phyloP scores from a whole-genome alignment of 1,139 yeast species.

The Taphrina communis region DNA sequence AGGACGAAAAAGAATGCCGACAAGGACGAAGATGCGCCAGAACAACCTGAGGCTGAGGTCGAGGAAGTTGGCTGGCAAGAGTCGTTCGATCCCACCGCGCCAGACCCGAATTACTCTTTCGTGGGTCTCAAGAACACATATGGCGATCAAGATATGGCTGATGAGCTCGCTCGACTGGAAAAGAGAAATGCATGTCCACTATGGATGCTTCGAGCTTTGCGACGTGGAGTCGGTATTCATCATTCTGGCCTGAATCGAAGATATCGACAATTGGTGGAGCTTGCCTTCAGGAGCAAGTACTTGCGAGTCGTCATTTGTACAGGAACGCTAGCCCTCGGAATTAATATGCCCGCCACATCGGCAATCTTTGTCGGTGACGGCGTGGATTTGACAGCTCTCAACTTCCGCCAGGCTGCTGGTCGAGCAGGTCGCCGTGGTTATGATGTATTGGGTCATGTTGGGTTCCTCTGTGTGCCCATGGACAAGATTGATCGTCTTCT shows the following conservation, averaged over 20 bases:
- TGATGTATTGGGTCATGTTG: constrained; percentile 42
- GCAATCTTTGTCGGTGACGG: constrained; percentile 43
- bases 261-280: constrained; percentile 42
- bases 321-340: constrained; percentile 42
- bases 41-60: constrained; percentile 37
- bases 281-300: constrained; percentile 42
- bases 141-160: constrained; percentile 42
- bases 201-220: constrained; percentile 41
- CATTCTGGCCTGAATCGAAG: constrained; percentile 42
- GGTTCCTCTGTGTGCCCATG: constrained; percentile 42
- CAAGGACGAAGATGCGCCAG: constrained; percentile 41
- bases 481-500: constrained; percentile 42
- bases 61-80: constrained; percentile 42
- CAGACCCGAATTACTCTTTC: constrained; percentile 43
- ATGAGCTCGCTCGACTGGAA: constrained; percentile 39
- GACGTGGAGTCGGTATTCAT: constrained; percentile 42
- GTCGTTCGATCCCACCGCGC: constrained; percentile 41
- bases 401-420: constrained; percentile 43
- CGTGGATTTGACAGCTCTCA: constrained; percentile 39
- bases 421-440: constrained; percentile 44
- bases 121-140: constrained; percentile 42
- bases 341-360: constrained; percentile 42
- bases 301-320: constrained; percentile 42
- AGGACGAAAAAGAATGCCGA: constrained; percentile 41
- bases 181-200: constrained; percentile 37